phyloP scores from a whole-genome alignment of 352 stramenopile species.

The Pythium sp. region DNA sequence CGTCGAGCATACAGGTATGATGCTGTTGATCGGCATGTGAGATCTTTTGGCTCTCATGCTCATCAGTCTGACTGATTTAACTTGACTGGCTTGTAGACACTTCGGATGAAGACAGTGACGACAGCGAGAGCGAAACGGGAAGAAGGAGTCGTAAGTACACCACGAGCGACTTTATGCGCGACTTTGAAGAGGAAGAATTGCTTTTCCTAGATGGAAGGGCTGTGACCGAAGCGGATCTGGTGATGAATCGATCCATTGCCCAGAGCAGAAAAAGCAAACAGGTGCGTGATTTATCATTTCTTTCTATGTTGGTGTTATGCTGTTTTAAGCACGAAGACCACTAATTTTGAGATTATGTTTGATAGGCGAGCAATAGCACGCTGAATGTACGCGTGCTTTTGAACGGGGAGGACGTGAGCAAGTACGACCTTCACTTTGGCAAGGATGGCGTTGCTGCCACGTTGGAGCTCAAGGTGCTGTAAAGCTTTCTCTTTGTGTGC shows the following conservation, averaged over 20 bases:
- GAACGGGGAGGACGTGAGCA: conserved; percentile 54
- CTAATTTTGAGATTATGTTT: neutral
- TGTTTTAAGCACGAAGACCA: neutral
- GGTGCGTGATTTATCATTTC: neutral
- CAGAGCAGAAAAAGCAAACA: conserved; percentile 11
- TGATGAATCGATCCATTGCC: conserved; percentile 1
- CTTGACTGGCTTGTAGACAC: conserved; percentile 4
- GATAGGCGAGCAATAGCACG: conserved; percentile 14
- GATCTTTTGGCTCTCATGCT: neutral
- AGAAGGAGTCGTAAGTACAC: conserved; percentile 66
- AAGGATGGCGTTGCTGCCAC: conserved; percentile 63
- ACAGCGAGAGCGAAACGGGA: conserved; percentile 31
- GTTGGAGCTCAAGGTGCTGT: conserved; percentile 56
- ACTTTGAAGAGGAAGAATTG: conserved; percentile 72
- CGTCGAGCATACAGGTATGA: conserved; percentile 21
- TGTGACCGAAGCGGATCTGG: conserved; percentile 17
- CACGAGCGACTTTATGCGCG: conserved; percentile 73
- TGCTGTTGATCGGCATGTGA: neutral
- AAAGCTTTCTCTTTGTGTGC: neutral
- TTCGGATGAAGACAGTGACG: conserved; percentile 49
- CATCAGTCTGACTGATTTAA: neutral
- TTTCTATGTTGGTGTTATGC: neutral
- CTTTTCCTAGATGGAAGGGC: conserved; percentile 28
- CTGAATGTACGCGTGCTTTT: conserved; percentile 50
- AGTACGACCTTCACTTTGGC: conserved; percentile 57